Evolutionary conservation across 2,329 filamentous ascomycete genomes (phyloP).

Genomic region (Hymenoscyphus occultus): DNA sequence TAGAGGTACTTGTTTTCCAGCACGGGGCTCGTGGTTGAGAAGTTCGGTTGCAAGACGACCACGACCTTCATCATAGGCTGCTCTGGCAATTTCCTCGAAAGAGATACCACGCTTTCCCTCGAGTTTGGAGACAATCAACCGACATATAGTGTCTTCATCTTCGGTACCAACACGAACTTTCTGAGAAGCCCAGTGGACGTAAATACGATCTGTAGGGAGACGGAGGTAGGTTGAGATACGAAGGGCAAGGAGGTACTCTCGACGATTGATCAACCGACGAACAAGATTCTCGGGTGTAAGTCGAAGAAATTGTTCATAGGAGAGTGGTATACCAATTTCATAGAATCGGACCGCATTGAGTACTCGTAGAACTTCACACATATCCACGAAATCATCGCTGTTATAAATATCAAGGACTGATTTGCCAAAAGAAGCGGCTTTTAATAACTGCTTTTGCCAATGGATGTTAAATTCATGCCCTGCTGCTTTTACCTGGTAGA

Average conservation of each 20-base stretch:
- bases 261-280: slow-evolving; percentile 78
- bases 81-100: slow-evolving; percentile 88
- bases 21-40: slow-evolving; percentile 88
- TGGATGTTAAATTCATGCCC: slow-evolving; percentile 86
- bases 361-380: slow-evolving; percentile 90
- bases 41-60: slow-evolving; percentile 85
- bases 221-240: slow-evolving; percentile 84
- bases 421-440: slow-evolving; percentile 95
- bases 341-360: slow-evolving; percentile 91
- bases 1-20: slow-evolving; percentile 92
- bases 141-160: slow-evolving; percentile 84
- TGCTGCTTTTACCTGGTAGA: slow-evolving; percentile 66
- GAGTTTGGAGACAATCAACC: slow-evolving; percentile 80
- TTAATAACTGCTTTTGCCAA: slow-evolving; percentile 95
- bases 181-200: slow-evolving; percentile 94
- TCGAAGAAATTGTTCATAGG: slow-evolving; percentile 89
- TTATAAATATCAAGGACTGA: slow-evolving; percentile 96
- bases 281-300: slow-evolving; percentile 89
- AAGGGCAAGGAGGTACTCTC: slow-evolving; percentile 87
- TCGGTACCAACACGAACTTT: slow-evolving; percentile 85
- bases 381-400: slow-evolving; percentile 97
- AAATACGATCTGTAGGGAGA: slow-evolving; percentile 83
- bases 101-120: slow-evolving; percentile 89
- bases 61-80: slow-evolving; percentile 91
- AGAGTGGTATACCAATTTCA: slow-evolving; percentile 83